Conservation (phyloP, 2,329 filamentous ascomycete genomes). For the Myriosclerotinia duriaeana region DNA sequence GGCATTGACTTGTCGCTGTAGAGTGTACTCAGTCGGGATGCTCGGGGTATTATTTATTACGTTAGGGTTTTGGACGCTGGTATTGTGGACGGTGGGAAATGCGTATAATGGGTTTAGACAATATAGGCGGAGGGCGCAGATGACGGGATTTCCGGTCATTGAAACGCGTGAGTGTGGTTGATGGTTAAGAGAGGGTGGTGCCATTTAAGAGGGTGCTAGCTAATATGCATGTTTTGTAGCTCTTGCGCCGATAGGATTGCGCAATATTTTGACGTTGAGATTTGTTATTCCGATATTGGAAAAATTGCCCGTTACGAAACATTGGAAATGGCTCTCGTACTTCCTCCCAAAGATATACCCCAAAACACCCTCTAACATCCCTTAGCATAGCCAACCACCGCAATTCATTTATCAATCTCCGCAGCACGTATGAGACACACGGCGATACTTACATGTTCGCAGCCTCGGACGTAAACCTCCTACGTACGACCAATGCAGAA, state of each 20-base stretch:
- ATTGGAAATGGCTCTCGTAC: conserved; percentile 32
- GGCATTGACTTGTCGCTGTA: too few relatives aligned
- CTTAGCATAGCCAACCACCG: conserved; percentile 28
- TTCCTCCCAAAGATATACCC: not conserved
- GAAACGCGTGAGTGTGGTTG: conserved; percentile 4
- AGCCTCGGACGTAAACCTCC: conserved; percentile 27
- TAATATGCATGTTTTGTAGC: not conserved
- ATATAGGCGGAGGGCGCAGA: not conserved
- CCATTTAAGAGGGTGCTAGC: not conserved
- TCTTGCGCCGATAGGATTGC: conserved; percentile 25
- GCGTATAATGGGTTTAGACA: not conserved
- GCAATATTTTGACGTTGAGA: conserved; percentile 22
- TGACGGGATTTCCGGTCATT: conserved; percentile 5
- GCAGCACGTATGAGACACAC: conserved; percentile 24
- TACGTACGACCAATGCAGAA: conserved; percentile 37
- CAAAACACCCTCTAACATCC: conserved; percentile 14
- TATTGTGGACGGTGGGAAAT: not conserved
- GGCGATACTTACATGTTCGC: conserved; percentile 38
- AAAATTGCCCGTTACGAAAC: conserved; percentile 22
- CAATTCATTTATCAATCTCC: conserved; percentile 27
- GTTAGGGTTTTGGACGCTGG: not conserved
- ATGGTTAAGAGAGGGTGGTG: not conserved
- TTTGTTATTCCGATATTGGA: conserved; percentile 25
- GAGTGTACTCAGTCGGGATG: not conserved
- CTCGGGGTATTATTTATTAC: not conserved